Evolutionary conservation across 208 protist genomes (phyloP).

Genomic region (Trypanosoma mega): DNA sequence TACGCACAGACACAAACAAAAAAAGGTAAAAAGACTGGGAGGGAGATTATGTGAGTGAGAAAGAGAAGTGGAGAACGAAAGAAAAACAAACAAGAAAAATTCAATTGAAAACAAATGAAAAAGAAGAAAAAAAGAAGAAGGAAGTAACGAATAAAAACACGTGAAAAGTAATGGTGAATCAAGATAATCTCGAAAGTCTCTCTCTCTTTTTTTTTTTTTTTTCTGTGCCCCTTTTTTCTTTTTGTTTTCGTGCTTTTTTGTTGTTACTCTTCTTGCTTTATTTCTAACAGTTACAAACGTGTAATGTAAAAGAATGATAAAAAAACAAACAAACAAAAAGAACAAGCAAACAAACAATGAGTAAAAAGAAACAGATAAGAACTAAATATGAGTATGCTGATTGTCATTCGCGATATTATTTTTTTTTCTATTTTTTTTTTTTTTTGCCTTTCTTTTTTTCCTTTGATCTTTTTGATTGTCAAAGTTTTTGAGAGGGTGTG

Average conservation of each 20-base stretch:
- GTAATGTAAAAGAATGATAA: not conserved
- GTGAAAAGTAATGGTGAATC: too few relatives aligned
- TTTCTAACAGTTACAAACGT: slow-evolving; percentile 17
- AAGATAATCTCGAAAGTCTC: too few relatives aligned
- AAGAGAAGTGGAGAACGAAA: not conserved
- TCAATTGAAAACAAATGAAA: too few relatives aligned
- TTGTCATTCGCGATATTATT: too few relatives aligned
- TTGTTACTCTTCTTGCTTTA: too few relatives aligned
- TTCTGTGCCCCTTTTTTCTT: too few relatives aligned
- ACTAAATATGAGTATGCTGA: too few relatives aligned
- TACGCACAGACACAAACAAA: not conserved
- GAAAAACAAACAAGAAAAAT: not conserved
- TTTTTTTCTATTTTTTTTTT: too few relatives aligned
- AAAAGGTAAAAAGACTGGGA: not conserved
- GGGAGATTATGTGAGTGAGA: not conserved
- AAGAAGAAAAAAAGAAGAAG: too few relatives aligned
- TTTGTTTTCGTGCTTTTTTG: too few relatives aligned
- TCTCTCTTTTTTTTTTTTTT: slow-evolving; percentile 8
- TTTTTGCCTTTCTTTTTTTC: not conserved
- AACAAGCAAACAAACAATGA: not conserved
- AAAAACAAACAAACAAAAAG: slow-evolving; percentile 5
- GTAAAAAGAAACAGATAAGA: too few relatives aligned
- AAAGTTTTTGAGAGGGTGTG: not conserved
- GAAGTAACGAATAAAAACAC: too few relatives aligned
- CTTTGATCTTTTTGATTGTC: not conserved